These are phyloP conservation scores for Citrus trifoliata DNA, from an alignment of 345 rosid species.

Conservation along the genomic window DNA sequence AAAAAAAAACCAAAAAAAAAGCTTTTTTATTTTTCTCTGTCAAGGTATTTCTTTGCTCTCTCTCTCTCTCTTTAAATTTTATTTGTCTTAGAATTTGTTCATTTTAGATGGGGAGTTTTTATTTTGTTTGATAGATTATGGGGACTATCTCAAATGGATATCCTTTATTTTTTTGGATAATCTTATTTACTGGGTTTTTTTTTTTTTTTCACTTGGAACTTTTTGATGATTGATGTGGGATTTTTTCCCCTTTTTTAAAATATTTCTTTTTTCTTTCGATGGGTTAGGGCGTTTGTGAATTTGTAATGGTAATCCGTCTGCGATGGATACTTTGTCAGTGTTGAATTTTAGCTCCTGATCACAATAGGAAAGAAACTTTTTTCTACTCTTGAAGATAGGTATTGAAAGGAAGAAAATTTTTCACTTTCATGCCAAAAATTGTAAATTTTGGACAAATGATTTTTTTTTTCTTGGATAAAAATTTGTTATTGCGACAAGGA, in stretches of 20 bases:
- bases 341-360: not conserved
- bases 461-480: not conserved
- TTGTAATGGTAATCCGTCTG: not conserved
- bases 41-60: slow-evolving; percentile 20
- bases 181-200: slow-evolving; percentile 14
- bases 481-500: not conserved
- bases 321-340: slow-evolving; percentile 12
- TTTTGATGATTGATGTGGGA: not conserved
- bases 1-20: not conserved
- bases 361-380: slow-evolving; percentile 14
- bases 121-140: not conserved
- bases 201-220: slow-evolving; percentile 1
- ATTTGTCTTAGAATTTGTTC: not conserved
- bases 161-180: slow-evolving; percentile 19
- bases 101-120: not conserved
- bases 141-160: slow-evolving; percentile 21
- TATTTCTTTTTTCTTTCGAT: not conserved
- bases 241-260: not conserved
- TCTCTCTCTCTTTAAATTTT: slow-evolving; percentile 5
- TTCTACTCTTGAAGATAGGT: slow-evolving; percentile 8
- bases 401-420: not conserved
- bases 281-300: not conserved
- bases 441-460: slow-evolving; percentile 1
- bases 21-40: not conserved
- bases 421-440: slow-evolving; percentile 11